These are phyloP conservation scores for Silene latifolia DNA, from an alignment of 148 eudicot species.

Conservation along the genomic window DNA sequence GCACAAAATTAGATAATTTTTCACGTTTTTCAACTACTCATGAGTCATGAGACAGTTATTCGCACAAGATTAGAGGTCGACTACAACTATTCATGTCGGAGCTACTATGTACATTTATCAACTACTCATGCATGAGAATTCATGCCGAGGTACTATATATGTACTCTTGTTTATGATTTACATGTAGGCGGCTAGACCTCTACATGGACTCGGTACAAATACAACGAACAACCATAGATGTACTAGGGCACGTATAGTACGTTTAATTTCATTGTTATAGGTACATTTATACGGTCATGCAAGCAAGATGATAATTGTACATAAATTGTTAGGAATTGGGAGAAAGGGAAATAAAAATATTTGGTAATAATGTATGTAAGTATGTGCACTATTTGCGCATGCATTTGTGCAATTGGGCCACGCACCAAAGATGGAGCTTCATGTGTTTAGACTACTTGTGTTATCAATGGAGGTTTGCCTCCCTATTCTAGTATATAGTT, in stretches of 20 bases:
- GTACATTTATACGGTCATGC: neutral
- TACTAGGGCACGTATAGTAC: constrained; percentile 1
- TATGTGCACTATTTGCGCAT: constrained; percentile 15
- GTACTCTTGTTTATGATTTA: no score
- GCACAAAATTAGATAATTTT: no score
- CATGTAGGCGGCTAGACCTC: neutral
- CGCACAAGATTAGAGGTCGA: no score
- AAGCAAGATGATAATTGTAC: neutral
- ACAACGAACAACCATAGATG: neutral
- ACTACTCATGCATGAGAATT: no score
- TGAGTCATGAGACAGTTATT: no score
- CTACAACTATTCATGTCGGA: no score
- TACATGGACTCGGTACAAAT: neutral
- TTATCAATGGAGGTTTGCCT: constrained; percentile 9
- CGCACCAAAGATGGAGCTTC: neutral
- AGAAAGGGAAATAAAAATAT: no score
- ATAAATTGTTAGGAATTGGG: no score
- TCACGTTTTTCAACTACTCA: no score
- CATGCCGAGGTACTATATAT: no score
- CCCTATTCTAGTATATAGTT: neutral
- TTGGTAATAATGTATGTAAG: neutral
- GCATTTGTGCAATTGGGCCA: constrained; percentile 4
- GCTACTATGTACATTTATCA: no score
- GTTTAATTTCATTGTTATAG: neutral
- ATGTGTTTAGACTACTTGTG: constrained; percentile 11